Conservation (phyloP, 2,329 filamentous ascomycete species). For the Venturia asperata region DNA sequence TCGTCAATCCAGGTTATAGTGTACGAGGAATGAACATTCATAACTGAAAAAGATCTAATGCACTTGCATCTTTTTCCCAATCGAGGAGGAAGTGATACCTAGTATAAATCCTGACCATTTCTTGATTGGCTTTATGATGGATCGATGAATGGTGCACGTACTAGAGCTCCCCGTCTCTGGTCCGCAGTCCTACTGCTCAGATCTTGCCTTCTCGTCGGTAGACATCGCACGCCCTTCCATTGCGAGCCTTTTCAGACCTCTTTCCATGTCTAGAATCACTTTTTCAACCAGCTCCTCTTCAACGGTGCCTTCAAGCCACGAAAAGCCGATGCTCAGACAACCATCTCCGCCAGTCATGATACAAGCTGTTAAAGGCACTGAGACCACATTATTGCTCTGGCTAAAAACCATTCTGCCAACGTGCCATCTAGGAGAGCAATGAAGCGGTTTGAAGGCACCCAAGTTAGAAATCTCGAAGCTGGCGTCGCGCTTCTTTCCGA, state of each 20-base stretch:
- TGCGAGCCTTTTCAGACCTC: not conserved
- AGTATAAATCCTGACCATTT: not conserved
- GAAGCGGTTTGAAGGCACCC: slow-evolving; percentile 32
- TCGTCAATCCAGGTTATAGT: too few relatives aligned
- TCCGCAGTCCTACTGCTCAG: not conserved
- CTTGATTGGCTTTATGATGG: not conserved
- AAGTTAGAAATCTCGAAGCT: slow-evolving; percentile 44
- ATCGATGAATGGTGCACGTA: not conserved
- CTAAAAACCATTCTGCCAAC: slow-evolving; percentile 36
- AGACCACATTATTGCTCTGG: slow-evolving; percentile 36
- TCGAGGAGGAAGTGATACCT: not conserved
- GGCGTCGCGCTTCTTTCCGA: slow-evolving; percentile 34
- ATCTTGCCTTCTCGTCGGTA: not conserved
- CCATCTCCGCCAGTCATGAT: slow-evolving; percentile 40
- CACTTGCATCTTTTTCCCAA: too few relatives aligned
- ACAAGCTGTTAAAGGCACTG: slow-evolving; percentile 34
- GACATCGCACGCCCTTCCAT: not conserved
- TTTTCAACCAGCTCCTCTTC: slow-evolving; percentile 26
- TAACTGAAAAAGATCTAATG: too few relatives aligned
- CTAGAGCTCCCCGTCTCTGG: not conserved
- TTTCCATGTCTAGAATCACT: slow-evolving; percentile 20
- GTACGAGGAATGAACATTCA: too few relatives aligned
- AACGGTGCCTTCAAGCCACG: slow-evolving; percentile 36
- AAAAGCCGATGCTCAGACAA: slow-evolving; percentile 35
- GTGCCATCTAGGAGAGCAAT: slow-evolving; percentile 28